phyloP scores from a whole-genome alignment of 106 monocot species.

The Platanthera guangdongensis region DNA sequence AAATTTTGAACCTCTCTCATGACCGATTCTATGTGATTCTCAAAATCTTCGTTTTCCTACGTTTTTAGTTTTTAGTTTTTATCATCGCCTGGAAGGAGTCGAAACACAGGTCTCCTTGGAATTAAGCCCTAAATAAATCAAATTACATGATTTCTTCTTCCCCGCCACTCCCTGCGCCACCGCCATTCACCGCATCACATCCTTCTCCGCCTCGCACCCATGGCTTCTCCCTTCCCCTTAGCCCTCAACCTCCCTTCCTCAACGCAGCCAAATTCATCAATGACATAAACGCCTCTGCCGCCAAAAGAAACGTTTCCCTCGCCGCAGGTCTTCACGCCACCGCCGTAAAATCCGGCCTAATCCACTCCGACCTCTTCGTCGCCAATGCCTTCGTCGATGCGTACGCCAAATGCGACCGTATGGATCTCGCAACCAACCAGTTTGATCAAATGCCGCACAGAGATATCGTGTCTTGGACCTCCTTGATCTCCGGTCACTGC shows the following conservation, averaged over 20 bases:
- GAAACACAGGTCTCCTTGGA: neutral
- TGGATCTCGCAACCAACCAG: neutral
- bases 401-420: neutral
- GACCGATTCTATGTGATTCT: too few relatives aligned
- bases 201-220: neutral
- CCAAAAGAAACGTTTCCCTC: neutral
- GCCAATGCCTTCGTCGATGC: constrained; percentile 3
- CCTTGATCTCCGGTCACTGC: constrained; percentile 31
- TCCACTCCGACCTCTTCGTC: neutral
- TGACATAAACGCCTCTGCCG: neutral
- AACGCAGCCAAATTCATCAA: neutral
- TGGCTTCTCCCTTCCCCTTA: neutral
- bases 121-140: neutral
- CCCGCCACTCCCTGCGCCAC: neutral
- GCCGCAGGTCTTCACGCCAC: neutral
- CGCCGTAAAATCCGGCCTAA: neutral
- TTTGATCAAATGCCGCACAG: constrained; percentile 39
- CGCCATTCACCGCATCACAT: neutral
- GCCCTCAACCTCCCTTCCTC: neutral
- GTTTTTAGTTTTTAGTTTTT: too few relatives aligned
- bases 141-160: neutral
- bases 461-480: constrained; percentile 38
- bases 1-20: too few relatives aligned
- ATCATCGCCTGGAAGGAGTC: neutral
- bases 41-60: too few relatives aligned